Percentiles rank a stretch among this genome's conserved stretches.
These are phyloP conservation scores for Plasmodium knowlesi DNA, from an alignment of 169 alveolate genomes.

Conservation along the genomic window DNA sequence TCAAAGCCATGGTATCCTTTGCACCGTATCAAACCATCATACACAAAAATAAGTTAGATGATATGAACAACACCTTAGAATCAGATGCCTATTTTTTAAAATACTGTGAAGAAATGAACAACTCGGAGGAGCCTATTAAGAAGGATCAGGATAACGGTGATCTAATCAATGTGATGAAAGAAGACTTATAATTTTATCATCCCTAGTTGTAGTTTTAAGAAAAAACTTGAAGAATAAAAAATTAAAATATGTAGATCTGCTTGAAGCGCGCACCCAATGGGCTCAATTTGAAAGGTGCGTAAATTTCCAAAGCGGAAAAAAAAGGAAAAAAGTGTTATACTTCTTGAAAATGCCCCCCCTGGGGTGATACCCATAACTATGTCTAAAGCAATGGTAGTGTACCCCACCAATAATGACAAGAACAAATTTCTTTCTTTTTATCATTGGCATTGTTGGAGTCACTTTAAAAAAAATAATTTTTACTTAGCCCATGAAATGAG, in stretches of 20 bases:
- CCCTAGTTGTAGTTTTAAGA: slow-evolving; percentile 35
- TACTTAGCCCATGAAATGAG: not conserved
- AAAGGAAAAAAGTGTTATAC: not conserved
- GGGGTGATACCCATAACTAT: not conserved
- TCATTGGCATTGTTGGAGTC: not conserved
- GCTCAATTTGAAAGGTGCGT: not conserved
- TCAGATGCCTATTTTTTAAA: slow-evolving; percentile 71
- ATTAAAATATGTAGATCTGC: not conserved
- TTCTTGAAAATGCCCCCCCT: not conserved
- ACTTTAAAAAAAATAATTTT: not conserved
- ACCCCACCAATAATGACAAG: not conserved
- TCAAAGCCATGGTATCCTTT: slow-evolving; percentile 49
- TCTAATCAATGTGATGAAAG: slow-evolving; percentile 54
- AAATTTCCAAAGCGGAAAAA: not conserved
- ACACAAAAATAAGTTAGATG: slow-evolving; percentile 49
- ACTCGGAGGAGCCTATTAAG: slow-evolving; percentile 14
- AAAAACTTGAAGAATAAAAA: slow-evolving; percentile 9
- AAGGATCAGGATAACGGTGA: slow-evolving; percentile 54
- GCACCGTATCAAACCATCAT: slow-evolving; percentile 73
- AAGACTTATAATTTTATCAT: slow-evolving; percentile 49
- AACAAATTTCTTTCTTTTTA: not conserved
- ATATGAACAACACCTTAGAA: slow-evolving; percentile 62
- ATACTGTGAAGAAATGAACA: slow-evolving; percentile 73
- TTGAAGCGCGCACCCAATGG: not conserved
- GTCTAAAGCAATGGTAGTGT: not conserved